Evolutionary conservation across 495 filamentous ascomycete species (phyloP), one percentile per base, ranked within the genome.

Genomic region (Annulohypoxylon moriforme): DNA sequence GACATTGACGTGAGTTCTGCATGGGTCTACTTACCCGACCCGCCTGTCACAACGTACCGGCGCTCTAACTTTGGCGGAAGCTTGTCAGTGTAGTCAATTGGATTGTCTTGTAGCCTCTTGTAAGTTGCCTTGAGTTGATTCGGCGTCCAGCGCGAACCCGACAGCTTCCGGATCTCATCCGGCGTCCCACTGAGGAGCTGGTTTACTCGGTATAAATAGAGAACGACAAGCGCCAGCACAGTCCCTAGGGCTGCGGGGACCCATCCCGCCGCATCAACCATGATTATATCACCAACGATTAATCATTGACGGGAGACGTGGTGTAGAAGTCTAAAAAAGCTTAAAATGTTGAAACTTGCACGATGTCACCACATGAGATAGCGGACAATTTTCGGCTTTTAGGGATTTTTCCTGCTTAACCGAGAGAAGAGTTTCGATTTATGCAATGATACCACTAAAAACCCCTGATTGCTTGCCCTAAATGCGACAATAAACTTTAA

Each of bases 11-110:
- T 20, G 38, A 53, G 42, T 3, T 18, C 38, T 46, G 47, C 18
- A 31, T 55, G 34, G 42, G 27, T 56, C 14, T 10, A 84, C 85
- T 75, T 55, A 89, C 87, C 86, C 8, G 85, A 84, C 53, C 87
- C 87, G 16, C 87, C 87, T 20, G 87, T 85, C 46, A 89, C 78
- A 27, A 89, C 74, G 61, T 89, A 89, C 9, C 87, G 83, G 10
- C 87, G 81, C 9, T 83, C 77, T 50, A 88, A 80, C 68, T 84
- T 88, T 7, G 83, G 85, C 0, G 86, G 87, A 29, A 89, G 76
- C 38, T 79, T 82, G 34, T 80, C 70, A 1, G 76, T 79, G 56
- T 86, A 83, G 60, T 85, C 81, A 42, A 87, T 76, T 0, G 85
- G 86, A 1, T 64, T 69, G 10, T 80, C 66, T 33, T 83, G 56